Evolutionary conservation across 352 stramenopile species (phyloP), one percentile per base, ranked within the genome.

Genomic region (Poterioochromonas sp.): DNA sequence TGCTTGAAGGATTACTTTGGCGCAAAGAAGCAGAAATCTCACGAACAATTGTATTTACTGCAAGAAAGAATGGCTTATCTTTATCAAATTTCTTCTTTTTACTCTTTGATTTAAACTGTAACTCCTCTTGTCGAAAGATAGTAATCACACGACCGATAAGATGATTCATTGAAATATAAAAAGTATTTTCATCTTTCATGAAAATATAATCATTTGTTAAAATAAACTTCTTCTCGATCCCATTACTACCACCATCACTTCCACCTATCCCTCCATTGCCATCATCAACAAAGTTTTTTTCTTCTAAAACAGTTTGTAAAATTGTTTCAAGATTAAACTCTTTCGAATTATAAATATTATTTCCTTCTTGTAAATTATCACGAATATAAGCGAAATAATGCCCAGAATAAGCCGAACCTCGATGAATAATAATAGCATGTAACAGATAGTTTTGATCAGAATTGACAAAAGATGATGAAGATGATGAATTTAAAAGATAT

Each of bases 341-440:
- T 15, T 26, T 58, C 47, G 47, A 26, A 26, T 12, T 32, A 22
- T 39, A 35, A 32, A 11, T 32, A 65, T 15, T 12, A 65, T 11
- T 11, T 20, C 44, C 54, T 65, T 65, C 54, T 12, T 65, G 8
- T 11, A 65, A 15, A 65, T 65, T 65, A 51, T 83, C 81, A 43
- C 79, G 62, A 58, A 83, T 82, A 37, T 80, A 77, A 2, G 81
- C 81, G 47, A 77, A 79, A 70, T 84, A 84, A 71, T 84, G 81
- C 12, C 81, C 81, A 54, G 79, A 80, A 49, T 76, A 80, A n/a
- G 81, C 79, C n/a, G 44, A 82, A 12, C 79, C 79, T 44, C 76
- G 47, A 71, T 84, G 81, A 34, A 84, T 80, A 47, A 84, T 78
- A 43, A 84, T 78, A 22, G 76, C 60, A 40, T 65, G 54, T 39